Percentiles rank a stretch among this genome's conserved stretches.
Conservation (phyloP, 1,139 yeast genomes). For the Suhomyces anneliseae region DNA sequence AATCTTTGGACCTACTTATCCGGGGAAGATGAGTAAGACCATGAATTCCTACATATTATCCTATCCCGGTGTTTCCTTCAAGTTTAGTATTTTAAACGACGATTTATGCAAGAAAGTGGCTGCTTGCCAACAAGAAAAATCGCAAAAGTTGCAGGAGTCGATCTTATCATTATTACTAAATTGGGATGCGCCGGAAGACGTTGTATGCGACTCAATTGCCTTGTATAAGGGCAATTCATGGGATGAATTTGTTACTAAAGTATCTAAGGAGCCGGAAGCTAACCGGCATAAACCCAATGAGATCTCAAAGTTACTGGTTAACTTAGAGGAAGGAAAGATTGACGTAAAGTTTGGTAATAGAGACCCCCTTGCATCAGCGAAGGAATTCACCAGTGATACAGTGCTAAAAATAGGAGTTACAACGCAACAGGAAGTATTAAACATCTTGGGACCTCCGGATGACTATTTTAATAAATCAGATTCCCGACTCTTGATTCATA, state of each 20-base stretch:
- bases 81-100: slow-evolving; percentile 27
- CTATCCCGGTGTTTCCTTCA: slow-evolving; percentile 57
- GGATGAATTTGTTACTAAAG: slow-evolving; percentile 20
- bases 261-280: not conserved
- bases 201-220: slow-evolving; percentile 37
- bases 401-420: slow-evolving; percentile 37
- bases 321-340: slow-evolving; percentile 1
- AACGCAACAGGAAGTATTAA: slow-evolving; percentile 50
- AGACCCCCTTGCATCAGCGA: not conserved
- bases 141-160: slow-evolving; percentile 12
- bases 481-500: slow-evolving; percentile 44
- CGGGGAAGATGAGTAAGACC: slow-evolving; percentile 38
- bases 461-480: slow-evolving; percentile 52
- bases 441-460: slow-evolving; percentile 56
- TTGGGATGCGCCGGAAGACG: slow-evolving; percentile 31
- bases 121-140: slow-evolving; percentile 1
- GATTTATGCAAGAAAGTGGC: slow-evolving; percentile 15
- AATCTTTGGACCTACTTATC: slow-evolving; percentile 64
- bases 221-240: slow-evolving; percentile 37
- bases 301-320: slow-evolving; percentile 4
- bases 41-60: slow-evolving; percentile 39
- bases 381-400: not conserved
- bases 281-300: not conserved
- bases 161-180: slow-evolving; percentile 34
- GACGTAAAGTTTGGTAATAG: not conserved